Evolutionary conservation across 1,284 basidiomycete genomes (phyloP).

Genomic region (Peniophora sp.): DNA sequence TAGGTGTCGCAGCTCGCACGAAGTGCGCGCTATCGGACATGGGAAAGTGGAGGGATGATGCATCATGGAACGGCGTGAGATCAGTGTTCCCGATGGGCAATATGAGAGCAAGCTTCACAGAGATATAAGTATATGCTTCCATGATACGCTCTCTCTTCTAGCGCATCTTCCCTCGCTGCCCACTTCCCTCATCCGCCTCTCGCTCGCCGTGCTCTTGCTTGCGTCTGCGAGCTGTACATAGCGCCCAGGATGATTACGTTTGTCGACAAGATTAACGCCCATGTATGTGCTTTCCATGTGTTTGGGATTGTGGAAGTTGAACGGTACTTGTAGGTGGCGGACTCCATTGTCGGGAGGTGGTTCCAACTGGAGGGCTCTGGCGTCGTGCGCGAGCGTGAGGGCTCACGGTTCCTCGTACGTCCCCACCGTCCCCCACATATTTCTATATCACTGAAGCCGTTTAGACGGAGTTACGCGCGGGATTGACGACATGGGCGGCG

Average conservation of each 20-base stretch:
- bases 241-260: conserved; percentile 14
- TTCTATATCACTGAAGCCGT: neutral
- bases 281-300: conserved; percentile 11
- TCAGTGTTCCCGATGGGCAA: no score
- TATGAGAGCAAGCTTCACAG: no score
- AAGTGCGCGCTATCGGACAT: no score
- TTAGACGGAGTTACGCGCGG: conserved; percentile 76
- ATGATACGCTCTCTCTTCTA: no score
- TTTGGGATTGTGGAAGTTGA: neutral
- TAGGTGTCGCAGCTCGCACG: no score
- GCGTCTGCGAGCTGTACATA: no score
- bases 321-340: conserved; percentile 47
- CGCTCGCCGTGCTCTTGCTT: no score
- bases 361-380: conserved; percentile 83
- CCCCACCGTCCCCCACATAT: neutral
- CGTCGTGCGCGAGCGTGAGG: conserved; percentile 64
- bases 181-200: no score
- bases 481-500: conserved; percentile 73
- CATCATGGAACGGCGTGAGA: no score
- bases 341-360: conserved; percentile 68
- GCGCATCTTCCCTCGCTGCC: no score
- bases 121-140: no score
- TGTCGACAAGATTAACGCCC: conserved; percentile 20
- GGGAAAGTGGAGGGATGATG: no score
- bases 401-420: conserved; percentile 68